These are phyloP conservation scores for Endothia cerciana DNA, from an alignment of 2,329 filamentous ascomycete species.

Conservation along the genomic window DNA sequence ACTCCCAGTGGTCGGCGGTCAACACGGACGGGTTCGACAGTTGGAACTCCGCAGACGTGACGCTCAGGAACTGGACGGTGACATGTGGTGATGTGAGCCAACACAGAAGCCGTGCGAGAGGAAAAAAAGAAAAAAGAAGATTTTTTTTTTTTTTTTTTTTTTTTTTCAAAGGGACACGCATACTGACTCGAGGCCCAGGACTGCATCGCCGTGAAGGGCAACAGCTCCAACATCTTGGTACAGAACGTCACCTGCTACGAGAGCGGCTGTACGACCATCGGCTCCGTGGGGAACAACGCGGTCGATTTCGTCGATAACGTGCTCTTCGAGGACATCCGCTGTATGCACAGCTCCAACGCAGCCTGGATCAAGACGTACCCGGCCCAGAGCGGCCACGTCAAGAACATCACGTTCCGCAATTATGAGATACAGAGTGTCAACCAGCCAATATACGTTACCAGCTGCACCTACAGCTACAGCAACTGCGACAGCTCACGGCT, in stretches of 20 bases:
- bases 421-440: slow-evolving; percentile 46
- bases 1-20: slow-evolving; percentile 48
- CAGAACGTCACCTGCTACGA: slow-evolving; percentile 45
- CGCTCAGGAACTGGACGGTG: slow-evolving; percentile 51
- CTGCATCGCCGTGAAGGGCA: slow-evolving; percentile 46
- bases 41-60: slow-evolving; percentile 53
- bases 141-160: too few relatives aligned
- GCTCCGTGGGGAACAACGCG: slow-evolving; percentile 43
- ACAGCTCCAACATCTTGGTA: slow-evolving; percentile 44
- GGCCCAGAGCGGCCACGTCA: slow-evolving; percentile 44
- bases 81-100: slow-evolving; percentile 43
- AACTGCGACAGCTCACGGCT: slow-evolving; percentile 46
- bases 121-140: not conserved
- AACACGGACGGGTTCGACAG: slow-evolving; percentile 57
- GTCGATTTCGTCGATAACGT: slow-evolving; percentile 43
- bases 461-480: slow-evolving; percentile 47
- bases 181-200: slow-evolving; percentile 35
- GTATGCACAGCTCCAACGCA: slow-evolving; percentile 44
- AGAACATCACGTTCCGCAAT: slow-evolving; percentile 50
- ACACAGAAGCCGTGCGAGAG: not conserved
- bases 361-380: slow-evolving; percentile 49
- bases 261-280: slow-evolving; percentile 43
- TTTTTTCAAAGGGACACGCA: too few relatives aligned
- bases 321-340: slow-evolving; percentile 43
- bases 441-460: slow-evolving; percentile 52